These are phyloP conservation scores for Eremochloa ophiuroides DNA, from an alignment of 176 grass and related monocot genomes.

Conservation along the genomic window DNA sequence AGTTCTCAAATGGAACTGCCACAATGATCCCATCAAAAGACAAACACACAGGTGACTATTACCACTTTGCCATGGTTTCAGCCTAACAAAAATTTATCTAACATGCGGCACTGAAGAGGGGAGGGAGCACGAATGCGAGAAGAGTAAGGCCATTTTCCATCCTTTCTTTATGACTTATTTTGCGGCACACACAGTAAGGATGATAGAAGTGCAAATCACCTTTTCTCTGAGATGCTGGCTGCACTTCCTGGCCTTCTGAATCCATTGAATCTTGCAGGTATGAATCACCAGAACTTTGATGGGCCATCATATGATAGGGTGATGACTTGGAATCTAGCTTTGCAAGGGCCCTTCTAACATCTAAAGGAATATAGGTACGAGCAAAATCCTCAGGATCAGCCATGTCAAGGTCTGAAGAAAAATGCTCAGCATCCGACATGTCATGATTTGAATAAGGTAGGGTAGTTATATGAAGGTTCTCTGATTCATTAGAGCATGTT, in stretches of 20 bases:
- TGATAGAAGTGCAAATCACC: conserved; percentile 10
- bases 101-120: not conserved
- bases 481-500: conserved; percentile 10
- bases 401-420: conserved; percentile 21
- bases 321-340: not conserved
- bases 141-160: not conserved
- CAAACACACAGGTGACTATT: not conserved
- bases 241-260: conserved; percentile 17
- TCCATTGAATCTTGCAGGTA: conserved; percentile 16
- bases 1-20: not conserved
- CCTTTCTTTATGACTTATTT: not conserved
- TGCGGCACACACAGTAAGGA: not conserved
- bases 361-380: conserved; percentile 13
- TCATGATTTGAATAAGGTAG: not conserved
- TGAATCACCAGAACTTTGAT: conserved; percentile 3
- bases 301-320: not conserved
- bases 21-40: not conserved
- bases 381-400: conserved; percentile 29
- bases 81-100: not conserved
- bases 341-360: conserved; percentile 33
- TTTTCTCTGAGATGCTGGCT: conserved; percentile 1
- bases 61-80: not conserved
- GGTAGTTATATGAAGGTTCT: not conserved
- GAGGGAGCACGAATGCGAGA: not conserved
- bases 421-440: conserved; percentile 22